Conservation (phyloP, 2,329 filamentous ascomycete species). For the Gyromitra esculenta region DNA sequence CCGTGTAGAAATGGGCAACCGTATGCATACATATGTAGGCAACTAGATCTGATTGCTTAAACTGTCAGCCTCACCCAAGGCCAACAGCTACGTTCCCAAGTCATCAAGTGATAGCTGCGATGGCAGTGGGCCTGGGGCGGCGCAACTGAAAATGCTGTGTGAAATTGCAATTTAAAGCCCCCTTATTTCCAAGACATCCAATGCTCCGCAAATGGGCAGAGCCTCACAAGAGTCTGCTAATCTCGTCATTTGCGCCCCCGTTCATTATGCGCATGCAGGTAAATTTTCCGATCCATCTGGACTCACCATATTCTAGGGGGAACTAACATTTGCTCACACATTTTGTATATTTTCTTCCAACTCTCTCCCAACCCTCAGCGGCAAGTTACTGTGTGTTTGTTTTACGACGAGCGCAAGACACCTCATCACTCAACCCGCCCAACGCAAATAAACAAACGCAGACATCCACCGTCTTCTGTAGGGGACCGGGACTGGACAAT, state of each 20-base stretch:
- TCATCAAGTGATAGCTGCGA: background rate
- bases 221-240: constrained; percentile 22
- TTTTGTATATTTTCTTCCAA: constrained; percentile 22
- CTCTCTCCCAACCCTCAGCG: constrained; percentile 8
- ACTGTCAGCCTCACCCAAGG: constrained; percentile 11
- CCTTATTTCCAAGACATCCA: constrained; percentile 24
- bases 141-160: background rate
- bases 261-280: constrained; percentile 18
- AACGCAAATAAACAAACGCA: constrained; percentile 42
- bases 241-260: constrained; percentile 20
- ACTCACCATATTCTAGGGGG: constrained; percentile 13
- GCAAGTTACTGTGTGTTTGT: constrained; percentile 44
- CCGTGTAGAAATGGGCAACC: background rate
- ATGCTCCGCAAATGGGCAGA: background rate
- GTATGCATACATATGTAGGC: background rate
- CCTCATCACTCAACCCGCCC: constrained; percentile 41
- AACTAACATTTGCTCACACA: background rate
- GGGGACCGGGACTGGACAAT: constrained; percentile 29
- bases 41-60: background rate
- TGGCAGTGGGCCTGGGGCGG: constrained; percentile 10
- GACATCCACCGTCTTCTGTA: constrained; percentile 27
- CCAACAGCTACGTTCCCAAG: background rate
- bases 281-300: constrained; percentile 22
- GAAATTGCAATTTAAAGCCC: constrained; percentile 21
- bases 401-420: constrained; percentile 35